These are phyloP conservation scores for Microcos paniculata DNA, from an alignment of 345 rosid genomes.

Conservation along the genomic window DNA sequence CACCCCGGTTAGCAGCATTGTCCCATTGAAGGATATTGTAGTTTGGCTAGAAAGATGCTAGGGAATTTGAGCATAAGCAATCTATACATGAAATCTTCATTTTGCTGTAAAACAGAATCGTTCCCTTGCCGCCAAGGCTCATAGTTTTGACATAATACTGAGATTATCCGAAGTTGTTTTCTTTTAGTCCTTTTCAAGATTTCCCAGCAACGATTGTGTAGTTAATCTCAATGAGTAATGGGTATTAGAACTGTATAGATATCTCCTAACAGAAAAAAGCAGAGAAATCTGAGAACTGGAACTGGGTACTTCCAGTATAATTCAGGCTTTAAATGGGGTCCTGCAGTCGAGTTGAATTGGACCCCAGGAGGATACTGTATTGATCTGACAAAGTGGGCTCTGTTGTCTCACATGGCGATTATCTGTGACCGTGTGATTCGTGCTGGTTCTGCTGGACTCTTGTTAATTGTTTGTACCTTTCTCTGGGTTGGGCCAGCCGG, in stretches of 20 bases:
- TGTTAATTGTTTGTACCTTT: not conserved
- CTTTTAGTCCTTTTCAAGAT: not conserved
- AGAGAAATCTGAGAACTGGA: not conserved
- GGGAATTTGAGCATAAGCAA: not conserved
- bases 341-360: not conserved
- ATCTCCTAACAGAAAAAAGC: not conserved
- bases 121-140: not conserved
- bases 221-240: not conserved
- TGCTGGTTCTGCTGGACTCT: not conserved
- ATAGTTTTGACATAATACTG: not conserved
- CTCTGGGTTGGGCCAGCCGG: not conserved
- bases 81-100: no score
- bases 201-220: not conserved
- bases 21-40: constrained; percentile 34
- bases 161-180: not conserved
- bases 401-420: not conserved
- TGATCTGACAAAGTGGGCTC: not conserved
- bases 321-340: not conserved
- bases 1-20: constrained; percentile 13
- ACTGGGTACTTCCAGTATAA: no score
- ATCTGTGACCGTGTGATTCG: not conserved
- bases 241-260: not conserved
- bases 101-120: no score
- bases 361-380: not conserved
- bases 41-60: not conserved